Base-by-base conservation (phyloP, 1,284 basidiomycete species). In the Bondarzewia mesenterica region DNA sequence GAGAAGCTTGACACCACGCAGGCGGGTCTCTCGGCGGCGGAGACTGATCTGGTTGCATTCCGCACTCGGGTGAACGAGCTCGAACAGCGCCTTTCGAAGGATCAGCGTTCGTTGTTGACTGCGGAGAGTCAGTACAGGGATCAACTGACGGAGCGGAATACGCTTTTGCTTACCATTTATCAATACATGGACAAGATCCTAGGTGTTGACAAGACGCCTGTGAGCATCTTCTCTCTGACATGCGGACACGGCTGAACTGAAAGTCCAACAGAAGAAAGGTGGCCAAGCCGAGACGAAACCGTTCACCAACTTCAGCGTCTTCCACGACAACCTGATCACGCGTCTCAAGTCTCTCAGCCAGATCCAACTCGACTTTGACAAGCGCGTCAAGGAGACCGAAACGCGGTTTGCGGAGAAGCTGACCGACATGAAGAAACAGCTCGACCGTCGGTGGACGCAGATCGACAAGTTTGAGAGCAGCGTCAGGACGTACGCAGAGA, bases 151-250 rank as follows among this genome's bases (percentile, higher is more conserved):
- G 95, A 98, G 69, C 75, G 93, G 50, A 95, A 94, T 63, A 93
- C 91, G 20, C 73, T 98, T 22, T 69, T 98, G 42, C 71, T 96
- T 52, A 92, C 89, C 14, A 90, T 97, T 26, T 96, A 93, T 66
- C 91, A 95, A 65, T 93, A 94, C 61, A 82, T 97, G 74, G 93
- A 96, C 61, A 91, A 89, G 71, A 91, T 97, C 56, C 72, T 96
- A 7, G 93, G 90, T 2, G 83, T 89, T 12, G 90, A 93, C 59
- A 87, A 83, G 69, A 84, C 82, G 0, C 80, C 84, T 44, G 90
- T 93, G 57, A 58, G 88, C 50, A 12, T 29, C 23, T 47, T 51
- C 23, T 35, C 39, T n/a, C 14, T 46, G 37, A 44, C 45, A n/a
- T n/a, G n/a, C n/a, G n/a, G n/a, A n/a, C n/a, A n/a, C n/a, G n/a